phyloP scores from a whole-genome alignment of 306 rosid genomes.

The Spatholobus suberectus region DNA sequence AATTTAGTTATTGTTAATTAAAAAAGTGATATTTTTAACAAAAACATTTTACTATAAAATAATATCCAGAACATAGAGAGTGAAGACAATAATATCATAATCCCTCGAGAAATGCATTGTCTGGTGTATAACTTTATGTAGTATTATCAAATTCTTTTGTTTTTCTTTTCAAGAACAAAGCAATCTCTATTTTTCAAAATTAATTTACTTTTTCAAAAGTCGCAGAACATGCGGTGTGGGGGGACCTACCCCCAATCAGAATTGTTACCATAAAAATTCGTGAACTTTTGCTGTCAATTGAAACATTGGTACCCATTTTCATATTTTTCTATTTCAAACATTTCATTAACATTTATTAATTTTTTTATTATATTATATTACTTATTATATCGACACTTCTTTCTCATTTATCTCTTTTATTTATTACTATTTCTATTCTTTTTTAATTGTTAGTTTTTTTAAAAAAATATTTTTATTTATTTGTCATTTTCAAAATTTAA shows the following conservation, averaged over 20 bases:
- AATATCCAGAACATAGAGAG: background rate
- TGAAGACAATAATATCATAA: background rate
- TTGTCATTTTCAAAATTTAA: too few species aligned
- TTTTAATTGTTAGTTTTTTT: too few species aligned
- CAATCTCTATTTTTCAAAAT: background rate
- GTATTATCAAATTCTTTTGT: background rate
- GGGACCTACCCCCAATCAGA: background rate
- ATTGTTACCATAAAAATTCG: conserved; percentile 10
- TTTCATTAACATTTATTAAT: too few species aligned
- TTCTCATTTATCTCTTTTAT: too few species aligned
- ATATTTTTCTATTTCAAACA: too few species aligned
- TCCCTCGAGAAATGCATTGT: background rate
- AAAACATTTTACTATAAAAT: background rate
- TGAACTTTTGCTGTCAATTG: conserved; percentile 1
- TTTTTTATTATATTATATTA: too few species aligned
- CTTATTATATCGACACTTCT: too few species aligned
- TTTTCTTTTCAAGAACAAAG: background rate
- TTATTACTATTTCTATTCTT: too few species aligned
- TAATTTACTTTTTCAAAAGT: background rate
- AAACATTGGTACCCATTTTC: too few species aligned
- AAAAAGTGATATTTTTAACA: background rate
- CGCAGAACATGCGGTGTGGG: background rate
- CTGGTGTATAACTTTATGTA: background rate
- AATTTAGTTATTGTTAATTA: background rate
- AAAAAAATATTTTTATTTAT: too few species aligned